Percentiles rank a stretch among this genome's conserved stretches.
Conservation (phyloP, 2,329 filamentous ascomycete species). For the Didymella keratinophila region DNA sequence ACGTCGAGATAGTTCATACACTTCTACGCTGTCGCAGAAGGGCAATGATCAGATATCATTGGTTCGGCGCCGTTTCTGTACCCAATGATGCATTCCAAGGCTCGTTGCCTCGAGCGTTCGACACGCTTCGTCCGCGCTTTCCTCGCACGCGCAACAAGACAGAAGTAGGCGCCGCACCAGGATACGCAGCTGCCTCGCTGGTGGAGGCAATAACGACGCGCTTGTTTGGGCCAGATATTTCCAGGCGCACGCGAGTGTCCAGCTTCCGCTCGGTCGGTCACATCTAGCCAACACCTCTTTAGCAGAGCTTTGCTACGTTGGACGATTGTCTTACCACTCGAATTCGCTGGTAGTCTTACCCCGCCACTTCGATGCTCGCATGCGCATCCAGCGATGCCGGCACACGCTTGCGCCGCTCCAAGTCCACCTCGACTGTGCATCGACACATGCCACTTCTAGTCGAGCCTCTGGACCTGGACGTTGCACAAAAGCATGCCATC, state of each 20-base stretch:
- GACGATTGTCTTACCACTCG: slow-evolving; percentile 27
- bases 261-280: slow-evolving; percentile 20
- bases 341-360: slow-evolving; percentile 20
- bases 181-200: background rate
- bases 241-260: background rate
- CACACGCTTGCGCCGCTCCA: slow-evolving; percentile 49
- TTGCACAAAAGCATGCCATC: slow-evolving; percentile 47
- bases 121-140: background rate
- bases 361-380: slow-evolving; percentile 41
- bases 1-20: slow-evolving; percentile 9
- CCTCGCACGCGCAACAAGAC: background rate
- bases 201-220: background rate
- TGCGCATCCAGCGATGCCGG: slow-evolving; percentile 48
- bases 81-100: no score
- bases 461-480: slow-evolving; percentile 37
- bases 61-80: no score
- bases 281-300: slow-evolving; percentile 32
- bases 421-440: slow-evolving; percentile 46
- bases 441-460: slow-evolving; percentile 27
- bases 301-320: slow-evolving; percentile 35
- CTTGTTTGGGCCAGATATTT: slow-evolving; percentile 1
- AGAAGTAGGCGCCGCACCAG: background rate
- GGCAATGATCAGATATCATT: background rate
- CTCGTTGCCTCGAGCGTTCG: no score
- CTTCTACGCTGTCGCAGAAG: background rate